These are phyloP conservation scores for Phytopythium kandeliae DNA, from an alignment of 352 stramenopile species.

Conservation along the genomic window DNA sequence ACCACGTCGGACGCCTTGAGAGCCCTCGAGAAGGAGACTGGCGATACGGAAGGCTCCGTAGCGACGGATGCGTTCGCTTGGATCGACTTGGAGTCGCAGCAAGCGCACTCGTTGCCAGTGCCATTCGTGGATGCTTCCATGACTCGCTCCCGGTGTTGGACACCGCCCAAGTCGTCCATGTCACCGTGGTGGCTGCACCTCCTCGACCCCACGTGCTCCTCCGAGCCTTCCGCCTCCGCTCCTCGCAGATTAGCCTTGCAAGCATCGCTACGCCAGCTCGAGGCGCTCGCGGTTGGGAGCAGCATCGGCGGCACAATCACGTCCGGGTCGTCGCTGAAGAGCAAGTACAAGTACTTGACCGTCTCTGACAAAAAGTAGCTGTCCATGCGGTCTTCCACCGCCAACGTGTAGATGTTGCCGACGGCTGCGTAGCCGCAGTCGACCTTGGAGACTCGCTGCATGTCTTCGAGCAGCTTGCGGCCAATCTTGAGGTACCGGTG, in stretches of 20 bases:
- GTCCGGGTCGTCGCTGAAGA: slow-evolving; percentile 93
- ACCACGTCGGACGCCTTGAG: slow-evolving; percentile 69
- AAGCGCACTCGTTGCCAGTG: neutral
- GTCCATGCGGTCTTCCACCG: slow-evolving; percentile 96
- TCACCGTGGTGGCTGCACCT: neutral
- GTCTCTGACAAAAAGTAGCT: slow-evolving; percentile 99
- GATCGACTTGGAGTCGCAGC: slow-evolving; percentile 8
- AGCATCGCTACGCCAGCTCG: neutral
- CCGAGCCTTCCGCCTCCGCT: neutral
- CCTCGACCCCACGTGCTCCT: neutral
- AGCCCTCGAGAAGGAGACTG: slow-evolving; percentile 6
- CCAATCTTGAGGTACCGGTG: slow-evolving; percentile 89
- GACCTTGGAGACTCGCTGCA: slow-evolving; percentile 83
- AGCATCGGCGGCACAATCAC: slow-evolving; percentile 53
- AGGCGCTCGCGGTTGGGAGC: slow-evolving; percentile 1
- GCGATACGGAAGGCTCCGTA: neutral
- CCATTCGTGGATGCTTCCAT: neutral
- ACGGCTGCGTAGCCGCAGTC: slow-evolving; percentile 91
- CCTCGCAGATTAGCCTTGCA: slow-evolving; percentile 2
- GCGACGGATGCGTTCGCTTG: neutral
- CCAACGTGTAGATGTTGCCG: slow-evolving; percentile 86
- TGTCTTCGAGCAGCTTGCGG: slow-evolving; percentile 81
- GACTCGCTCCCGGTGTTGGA: neutral
- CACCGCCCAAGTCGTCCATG: neutral
- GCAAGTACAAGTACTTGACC: slow-evolving; percentile 98